Evolutionary conservation across 805 yeast species (phyloP), one percentile per base, ranked within the genome.

Genomic region (Geotrichum ghanense): DNA sequence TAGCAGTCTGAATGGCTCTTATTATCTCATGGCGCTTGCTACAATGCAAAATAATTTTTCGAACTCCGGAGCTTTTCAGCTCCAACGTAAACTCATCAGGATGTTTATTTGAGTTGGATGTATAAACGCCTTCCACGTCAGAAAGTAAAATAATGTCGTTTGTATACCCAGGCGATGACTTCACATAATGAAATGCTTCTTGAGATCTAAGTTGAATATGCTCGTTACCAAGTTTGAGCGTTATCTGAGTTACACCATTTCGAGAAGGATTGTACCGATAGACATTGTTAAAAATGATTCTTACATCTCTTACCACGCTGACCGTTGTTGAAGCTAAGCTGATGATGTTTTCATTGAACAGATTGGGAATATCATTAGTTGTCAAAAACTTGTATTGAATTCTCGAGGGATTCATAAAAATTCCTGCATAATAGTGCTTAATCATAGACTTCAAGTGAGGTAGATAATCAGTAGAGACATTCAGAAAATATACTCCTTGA

Each of bases 191-290:
- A 45, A 54, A 47, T 14, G 54, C 51, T 17, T 43, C 23, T 24
- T 49, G 50, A 20, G 50, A 48, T 12, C 41, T 41, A 17, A 83
- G 62, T 57, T 83, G 89, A 41, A 85, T 56, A 64, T 69, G 81
- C 53, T 76, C 77, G 48, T 82, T 73, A 5, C 95, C 95, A 45
- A 86, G 72, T 54, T 76, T 79, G 50, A 86, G 49, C 0, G 76
- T 72, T 2, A 81, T 81, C 1, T 85, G 81, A 17, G 73, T 66
- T 52, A 75, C 78, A 26, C 74, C 65, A n/a, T 72, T 71, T 68
- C 65, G 1, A 14, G n/a, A 35, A 27, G 22, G 42, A 23, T 16
- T 43, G 24, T 12, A 46, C 17, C 27, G 40, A 5, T 25, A 21
- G 17, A 50, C 55, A 19, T 47, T 44, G 7, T 46, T 22, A 41